Evolutionary conservation across 1,284 basidiomycete genomes (phyloP), one percentile per base, ranked within the genome.

Genomic region (Fomitopsis pinicola): DNA sequence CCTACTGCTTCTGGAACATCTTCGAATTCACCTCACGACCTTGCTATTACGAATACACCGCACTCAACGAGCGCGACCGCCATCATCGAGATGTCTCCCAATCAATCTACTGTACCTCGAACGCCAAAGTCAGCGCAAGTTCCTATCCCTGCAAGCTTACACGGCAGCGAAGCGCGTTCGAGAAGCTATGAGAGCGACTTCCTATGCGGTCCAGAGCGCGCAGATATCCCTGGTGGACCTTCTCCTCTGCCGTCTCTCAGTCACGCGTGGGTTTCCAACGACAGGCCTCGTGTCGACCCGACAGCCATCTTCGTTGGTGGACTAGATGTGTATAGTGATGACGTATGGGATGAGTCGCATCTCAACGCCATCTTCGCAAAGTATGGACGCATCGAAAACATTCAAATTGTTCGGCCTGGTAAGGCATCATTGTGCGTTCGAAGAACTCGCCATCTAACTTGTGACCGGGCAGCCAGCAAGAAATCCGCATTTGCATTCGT

Each of bases 251-350:
- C 12, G 12, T 9, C 12, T n/a, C 35, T 38, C 14, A 14, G 19
- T 14, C 35, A 38, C 6, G 35, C 40, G 4, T 54, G 52, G 52
- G 9, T 30, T 52, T 71, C 68, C 14, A 74, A 76, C 60, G 68
- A 73, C 36, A 71, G 68, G 46, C 70, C 66, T 57, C 64, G 81
- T 22, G 69, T 87, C 14, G 88, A 91, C 69, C 86, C 84, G 0
- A 84, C 80, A 2, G 86, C 88, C 0, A 77, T 92, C 26, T 92
- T 91, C 69, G 86, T 91, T 33, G 89, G 90, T 14, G 89, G 89
- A 2, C 76, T 92, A 45, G 86, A 89, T 66, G 81, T 84, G 69
- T 78, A 78, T 65, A 86, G 85, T 7, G 78, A 83, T 5, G 76
- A 77, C 28, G 80, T 82, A 4, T 92, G 90, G 90, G 81, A 86